phyloP scores from a whole-genome alignment of 1,284 basidiomycete genomes.

The Trichosporon asahii region DNA sequence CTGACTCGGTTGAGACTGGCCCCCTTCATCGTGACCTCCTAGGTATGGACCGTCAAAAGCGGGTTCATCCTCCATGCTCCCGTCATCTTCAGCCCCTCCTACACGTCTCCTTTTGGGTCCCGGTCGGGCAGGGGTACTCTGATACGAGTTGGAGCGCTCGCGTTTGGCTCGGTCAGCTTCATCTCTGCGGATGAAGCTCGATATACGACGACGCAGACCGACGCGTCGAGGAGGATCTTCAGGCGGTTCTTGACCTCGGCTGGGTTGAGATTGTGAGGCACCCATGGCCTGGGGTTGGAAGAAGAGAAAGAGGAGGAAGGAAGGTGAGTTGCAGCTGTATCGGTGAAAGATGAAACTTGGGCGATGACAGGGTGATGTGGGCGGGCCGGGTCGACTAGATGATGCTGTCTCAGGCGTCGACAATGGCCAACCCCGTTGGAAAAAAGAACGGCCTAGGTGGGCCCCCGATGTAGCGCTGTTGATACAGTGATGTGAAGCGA shows the following conservation, averaged over 20 bases:
- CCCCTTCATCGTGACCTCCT: background rate
- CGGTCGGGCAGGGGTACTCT: slow-evolving; percentile 12
- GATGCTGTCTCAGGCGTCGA: background rate
- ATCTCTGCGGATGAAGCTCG: slow-evolving; percentile 11
- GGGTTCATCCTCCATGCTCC: background rate
- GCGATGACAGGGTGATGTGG: background rate
- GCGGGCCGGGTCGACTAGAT: background rate
- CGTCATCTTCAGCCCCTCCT: slow-evolving; percentile 12
- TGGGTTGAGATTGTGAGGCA: slow-evolving; percentile 31
- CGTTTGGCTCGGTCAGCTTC: slow-evolving; percentile 16
- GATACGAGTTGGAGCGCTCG: slow-evolving; percentile 21
- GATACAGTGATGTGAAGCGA: background rate
- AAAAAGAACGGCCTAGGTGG: background rate
- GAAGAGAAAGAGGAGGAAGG: background rate
- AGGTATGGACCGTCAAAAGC: background rate
- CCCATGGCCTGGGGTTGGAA: slow-evolving; percentile 25
- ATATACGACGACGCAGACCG: slow-evolving; percentile 10
- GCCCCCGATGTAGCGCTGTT: slow-evolving; percentile 3
- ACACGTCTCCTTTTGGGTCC: slow-evolving; percentile 19
- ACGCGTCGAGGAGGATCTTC: slow-evolving; percentile 11
- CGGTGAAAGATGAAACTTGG: background rate
- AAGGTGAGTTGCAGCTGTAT: background rate
- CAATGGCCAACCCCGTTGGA: background rate
- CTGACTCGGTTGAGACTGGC: background rate
- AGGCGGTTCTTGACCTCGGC: slow-evolving; percentile 16